Conservation (phyloP, 345 rosid genomes). For the Arabis hirsuta region DNA sequence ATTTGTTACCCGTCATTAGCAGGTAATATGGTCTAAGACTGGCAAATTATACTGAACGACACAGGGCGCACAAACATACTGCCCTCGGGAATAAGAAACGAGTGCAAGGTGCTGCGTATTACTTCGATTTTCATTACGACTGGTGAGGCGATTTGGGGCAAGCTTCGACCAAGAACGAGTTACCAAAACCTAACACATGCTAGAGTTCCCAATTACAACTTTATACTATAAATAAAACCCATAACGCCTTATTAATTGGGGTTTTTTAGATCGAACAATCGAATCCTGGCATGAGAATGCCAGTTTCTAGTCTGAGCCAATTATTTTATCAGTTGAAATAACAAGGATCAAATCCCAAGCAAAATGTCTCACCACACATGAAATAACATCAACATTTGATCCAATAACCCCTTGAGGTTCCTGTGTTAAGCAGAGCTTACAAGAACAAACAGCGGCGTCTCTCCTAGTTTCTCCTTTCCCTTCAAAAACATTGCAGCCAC, state of each 20-base stretch:
- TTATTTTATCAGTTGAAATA: constrained; percentile 30
- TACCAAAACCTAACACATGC: background rate
- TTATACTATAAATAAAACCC: background rate
- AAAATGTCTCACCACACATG: constrained; percentile 29
- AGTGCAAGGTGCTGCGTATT: too few relatives aligned
- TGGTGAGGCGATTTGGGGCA: too few relatives aligned
- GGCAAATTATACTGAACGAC: too few relatives aligned
- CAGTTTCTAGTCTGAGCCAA: constrained; percentile 23
- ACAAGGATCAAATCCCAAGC: constrained; percentile 31
- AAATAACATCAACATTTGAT: constrained; percentile 22
- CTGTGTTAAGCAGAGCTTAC: constrained; percentile 49
- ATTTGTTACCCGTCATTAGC: too few relatives aligned
- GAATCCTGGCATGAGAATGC: constrained; percentile 31
- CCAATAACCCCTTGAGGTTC: constrained; percentile 6
- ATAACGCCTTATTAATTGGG: constrained; percentile 8
- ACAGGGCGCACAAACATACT: too few relatives aligned
- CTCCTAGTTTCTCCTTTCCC: constrained; percentile 84
- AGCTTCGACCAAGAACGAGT: background rate
- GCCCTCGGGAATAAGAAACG: too few relatives aligned
- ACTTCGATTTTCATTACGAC: too few relatives aligned
- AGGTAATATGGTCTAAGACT: too few relatives aligned
- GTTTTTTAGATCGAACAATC: background rate
- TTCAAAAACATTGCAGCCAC: constrained; percentile 43
- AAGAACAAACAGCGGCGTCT: constrained; percentile 78
- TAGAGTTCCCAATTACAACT: constrained; percentile 10